Percentiles rank a stretch among this genome's conserved stretches.
These are phyloP conservation scores for Aurifilum marmelostoma DNA, from an alignment of 2,329 filamentous ascomycete genomes.

Conservation along the genomic window DNA sequence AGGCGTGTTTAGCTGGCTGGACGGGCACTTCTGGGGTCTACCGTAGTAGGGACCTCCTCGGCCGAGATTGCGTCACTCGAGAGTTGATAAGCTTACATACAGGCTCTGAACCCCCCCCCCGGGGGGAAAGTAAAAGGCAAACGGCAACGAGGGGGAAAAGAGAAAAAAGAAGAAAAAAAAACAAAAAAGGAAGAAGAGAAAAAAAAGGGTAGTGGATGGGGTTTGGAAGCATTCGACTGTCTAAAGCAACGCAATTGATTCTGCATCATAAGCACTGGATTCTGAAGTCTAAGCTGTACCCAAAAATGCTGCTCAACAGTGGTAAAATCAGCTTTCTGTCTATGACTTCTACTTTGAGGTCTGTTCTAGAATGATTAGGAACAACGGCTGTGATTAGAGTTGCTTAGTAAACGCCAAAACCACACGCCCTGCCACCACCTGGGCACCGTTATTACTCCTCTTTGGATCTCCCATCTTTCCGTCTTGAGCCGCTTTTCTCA, in stretches of 20 bases:
- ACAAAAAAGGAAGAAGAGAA: neutral
- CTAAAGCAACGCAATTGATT: no score
- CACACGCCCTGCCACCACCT: neutral
- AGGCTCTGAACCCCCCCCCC: neutral
- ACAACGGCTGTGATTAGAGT: slow-evolving; percentile 6
- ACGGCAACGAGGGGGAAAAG: no score
- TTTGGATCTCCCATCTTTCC: neutral
- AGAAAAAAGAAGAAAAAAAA: neutral
- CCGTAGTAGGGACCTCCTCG: neutral
- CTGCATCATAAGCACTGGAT: neutral
- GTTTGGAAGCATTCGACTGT: neutral
- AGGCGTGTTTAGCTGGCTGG: neutral
- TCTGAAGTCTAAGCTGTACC: neutral
- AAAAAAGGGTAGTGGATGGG: no score
- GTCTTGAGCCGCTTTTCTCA: slow-evolving; percentile 17
- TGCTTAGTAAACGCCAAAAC: slow-evolving; percentile 4
- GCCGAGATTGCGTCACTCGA: slow-evolving; percentile 10
- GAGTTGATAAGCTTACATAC: neutral
- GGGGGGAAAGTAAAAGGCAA: no score
- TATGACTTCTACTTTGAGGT: slow-evolving; percentile 18
- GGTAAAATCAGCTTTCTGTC: neutral
- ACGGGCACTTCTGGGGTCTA: neutral
- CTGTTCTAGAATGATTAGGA: slow-evolving; percentile 14
- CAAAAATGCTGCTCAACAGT: slow-evolving; percentile 4
- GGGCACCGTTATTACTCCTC: neutral